Evolutionary conservation across 169 alveolate genomes (phyloP), one percentile per base, ranked within the genome.

Genomic region (Eimeria brunetti): DNA sequence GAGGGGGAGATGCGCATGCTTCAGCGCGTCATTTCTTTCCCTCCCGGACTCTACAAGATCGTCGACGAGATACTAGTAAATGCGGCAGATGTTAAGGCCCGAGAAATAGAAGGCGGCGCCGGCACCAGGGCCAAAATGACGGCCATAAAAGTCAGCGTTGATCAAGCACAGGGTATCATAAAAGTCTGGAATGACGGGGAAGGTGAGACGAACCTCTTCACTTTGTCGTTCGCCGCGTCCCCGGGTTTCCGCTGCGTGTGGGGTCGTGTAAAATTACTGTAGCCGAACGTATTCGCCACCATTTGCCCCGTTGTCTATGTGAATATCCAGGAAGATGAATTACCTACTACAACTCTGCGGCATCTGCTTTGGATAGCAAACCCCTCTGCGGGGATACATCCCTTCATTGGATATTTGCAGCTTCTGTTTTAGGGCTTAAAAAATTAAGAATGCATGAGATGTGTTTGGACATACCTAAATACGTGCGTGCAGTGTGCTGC

Each of bases 11-110:
- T 96, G 81, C 96, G 97, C 41, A 98, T 99, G 98, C 99, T 97
- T 76, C 89, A 93, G 73, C 95, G 97, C 76, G 96, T 96, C 88
- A 96, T 98, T 30, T 83, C 96, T 53, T 99, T 98, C 95, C 99
- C 99, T 14, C 99, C 99, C 2, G 99, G 99, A 0, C 98, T 99
- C 78, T 99, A 99, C 98, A 99, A 99, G 97, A 99, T 99, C 58
- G 99, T 99, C 96, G 99, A 98, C 95, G 99, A 99, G 97, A 99
- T 99, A 64, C 96, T 99, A 44, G 99, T 99, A 12, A 99, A 99
- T 95, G 99, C 99, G 4, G 99, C 99, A 14, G 99, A 99, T 97
- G 99, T 98, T 84, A 99, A 97, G 97, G 98, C 99, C 95, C 97
- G 98, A 89, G 99, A 98, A 96, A 97, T 84, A 18, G 89, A 75